Percentiles rank a stretch among this genome's conserved stretches.
phyloP scores from a whole-genome alignment of 2,329 filamentous ascomycete genomes.

The Talaromyces atroroseus region DNA sequence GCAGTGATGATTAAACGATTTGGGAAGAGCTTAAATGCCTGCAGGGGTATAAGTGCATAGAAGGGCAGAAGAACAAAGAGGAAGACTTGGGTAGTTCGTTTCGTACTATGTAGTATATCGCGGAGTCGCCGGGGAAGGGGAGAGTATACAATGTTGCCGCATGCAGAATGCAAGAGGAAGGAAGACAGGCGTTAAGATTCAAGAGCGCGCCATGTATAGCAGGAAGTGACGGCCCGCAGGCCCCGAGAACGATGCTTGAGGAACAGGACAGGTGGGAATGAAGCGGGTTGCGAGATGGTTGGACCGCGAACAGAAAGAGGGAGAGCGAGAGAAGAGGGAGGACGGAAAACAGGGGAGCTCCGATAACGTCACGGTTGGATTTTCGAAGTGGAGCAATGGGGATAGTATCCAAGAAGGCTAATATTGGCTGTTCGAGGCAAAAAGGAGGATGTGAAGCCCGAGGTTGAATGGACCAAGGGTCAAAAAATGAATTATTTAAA shows the following conservation, averaged over 20 bases:
- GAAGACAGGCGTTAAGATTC: neutral
- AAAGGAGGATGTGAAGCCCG: neutral
- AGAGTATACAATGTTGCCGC: neutral
- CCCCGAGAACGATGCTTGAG: conserved; percentile 1
- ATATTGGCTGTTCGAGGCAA: neutral
- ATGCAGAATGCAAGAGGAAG: conserved; percentile 11
- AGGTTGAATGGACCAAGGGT: neutral
- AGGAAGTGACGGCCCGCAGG: conserved; percentile 12
- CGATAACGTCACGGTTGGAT: conserved; percentile 1
- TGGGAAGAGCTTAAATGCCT: neutral
- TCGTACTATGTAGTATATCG: neutral
- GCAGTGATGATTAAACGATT: neutral
- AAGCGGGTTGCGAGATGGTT: neutral
- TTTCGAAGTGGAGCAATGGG: neutral
- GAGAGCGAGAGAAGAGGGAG: neutral
- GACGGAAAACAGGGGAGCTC: neutral
- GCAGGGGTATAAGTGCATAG: neutral
- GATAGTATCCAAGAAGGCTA: neutral
- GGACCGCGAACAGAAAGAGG: conserved; percentile 10
- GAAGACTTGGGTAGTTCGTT: neutral
- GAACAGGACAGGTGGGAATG: neutral
- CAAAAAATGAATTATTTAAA: neutral
- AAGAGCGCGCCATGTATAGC: conserved; percentile 11
- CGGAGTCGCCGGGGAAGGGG: neutral
- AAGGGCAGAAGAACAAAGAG: neutral